Percentiles rank a stretch among this genome's conserved stretches.
phyloP scores from a whole-genome alignment of 805 yeast species.

The Wickerhamiella australiensis region DNA sequence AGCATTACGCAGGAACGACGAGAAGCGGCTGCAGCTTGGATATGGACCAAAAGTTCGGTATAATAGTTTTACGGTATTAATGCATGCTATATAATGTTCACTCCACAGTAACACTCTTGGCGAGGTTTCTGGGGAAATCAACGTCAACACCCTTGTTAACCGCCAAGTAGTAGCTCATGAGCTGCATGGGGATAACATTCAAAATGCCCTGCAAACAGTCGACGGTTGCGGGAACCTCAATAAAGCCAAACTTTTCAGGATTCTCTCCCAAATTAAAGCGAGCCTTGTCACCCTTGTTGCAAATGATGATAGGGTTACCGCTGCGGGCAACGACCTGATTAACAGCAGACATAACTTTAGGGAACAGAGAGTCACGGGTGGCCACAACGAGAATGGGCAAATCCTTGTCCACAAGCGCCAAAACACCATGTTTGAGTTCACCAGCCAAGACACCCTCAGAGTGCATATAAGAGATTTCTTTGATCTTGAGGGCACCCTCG shows the following conservation, averaged over 20 bases:
- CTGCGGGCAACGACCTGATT: conserved; percentile 95
- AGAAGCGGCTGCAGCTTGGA: no score
- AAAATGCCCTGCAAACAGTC: conserved; percentile 96
- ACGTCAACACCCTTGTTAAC: conserved; percentile 91
- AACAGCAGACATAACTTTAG: conserved; percentile 88
- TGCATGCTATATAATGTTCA: conserved; percentile 26
- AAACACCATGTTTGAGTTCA: conserved; percentile 95
- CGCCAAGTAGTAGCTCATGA: conserved; percentile 95
- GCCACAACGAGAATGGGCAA: conserved; percentile 94
- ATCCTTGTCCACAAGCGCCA: conserved; percentile 88
- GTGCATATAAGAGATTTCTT: conserved; percentile 97
- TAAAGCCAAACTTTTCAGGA: conserved; percentile 33
- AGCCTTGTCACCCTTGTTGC: conserved; percentile 63
- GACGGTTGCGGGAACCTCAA: conserved; percentile 89
- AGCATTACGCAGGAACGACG: no score
- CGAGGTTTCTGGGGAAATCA: conserved; percentile 97
- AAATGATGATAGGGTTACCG: conserved; percentile 89
- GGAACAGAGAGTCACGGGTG: conserved; percentile 90
- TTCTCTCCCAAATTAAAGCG: conserved; percentile 22
- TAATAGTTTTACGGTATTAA: not conserved
- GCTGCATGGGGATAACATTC: conserved; percentile 87
- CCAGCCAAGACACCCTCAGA: conserved; percentile 99
- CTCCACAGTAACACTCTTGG: conserved; percentile 96
- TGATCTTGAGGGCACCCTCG: conserved; percentile 96
- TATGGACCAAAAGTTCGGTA: not conserved